Base-by-base conservation (phyloP, 1,284 basidiomycete species). In the Vanrija pseudolonga region DNA sequence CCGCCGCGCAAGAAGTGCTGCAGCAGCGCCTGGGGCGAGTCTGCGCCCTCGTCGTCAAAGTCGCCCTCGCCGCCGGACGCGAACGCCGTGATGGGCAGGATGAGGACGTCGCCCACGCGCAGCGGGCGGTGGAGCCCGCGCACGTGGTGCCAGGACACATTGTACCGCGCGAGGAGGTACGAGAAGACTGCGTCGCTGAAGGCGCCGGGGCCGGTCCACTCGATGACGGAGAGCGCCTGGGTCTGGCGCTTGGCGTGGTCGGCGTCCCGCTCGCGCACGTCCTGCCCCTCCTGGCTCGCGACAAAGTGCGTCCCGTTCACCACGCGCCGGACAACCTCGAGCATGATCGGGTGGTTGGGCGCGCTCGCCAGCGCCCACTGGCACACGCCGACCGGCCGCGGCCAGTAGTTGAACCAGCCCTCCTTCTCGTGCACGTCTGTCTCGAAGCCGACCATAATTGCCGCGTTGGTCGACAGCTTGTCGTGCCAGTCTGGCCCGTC, bases 331-430 rank as follows among this genome's bases (percentile, higher is more conserved):
- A 69, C 66, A 11, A 68, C 68, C 51, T 78, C 77, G 38, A 77
- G 54, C 45, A 73, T 65, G 39, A 77, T 72, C 2, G 76, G 77
- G 56, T 78, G 77, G 32, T 65, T 50, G 3, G 76, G 72, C 5
- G 73, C 63, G 12, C 60, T 57, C 3, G 65, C 65, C 37, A 78
- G 59, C 3, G 77, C 76, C 77, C 77, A 78, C 61, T 78, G 77
- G 46, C 64, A 72, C 51, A 77, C 71, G 9, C 68, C 68, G 6
- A 76, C 24, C 4, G 73, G 61, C 23, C 73, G 62, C 4, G 71
- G 69, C 68, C 72, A 75, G n/a, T 39, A 48, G 15, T 61, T 23
- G 20, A 58, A 56, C 67, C 69, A 74, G 43, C 61, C 57, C 36
- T 57, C 26, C 17, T 55, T 32, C 1, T 59, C 62, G 51, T 68